Evolutionary conservation across 306 rosid species (phyloP).

Genomic region (Lotus japonicus): DNA sequence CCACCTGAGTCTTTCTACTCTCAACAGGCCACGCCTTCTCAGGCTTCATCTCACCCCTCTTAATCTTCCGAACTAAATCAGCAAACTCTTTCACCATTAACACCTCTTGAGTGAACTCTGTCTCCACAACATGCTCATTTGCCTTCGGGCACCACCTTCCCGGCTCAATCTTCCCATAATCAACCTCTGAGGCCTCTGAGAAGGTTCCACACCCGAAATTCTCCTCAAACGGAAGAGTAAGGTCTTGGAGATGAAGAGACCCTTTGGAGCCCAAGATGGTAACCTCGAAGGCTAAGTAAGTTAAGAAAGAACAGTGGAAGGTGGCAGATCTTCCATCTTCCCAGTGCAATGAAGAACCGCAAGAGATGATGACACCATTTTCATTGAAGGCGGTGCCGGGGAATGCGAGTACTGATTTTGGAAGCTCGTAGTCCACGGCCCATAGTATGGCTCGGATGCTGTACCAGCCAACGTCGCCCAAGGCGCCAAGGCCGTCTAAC

Average conservation of each 20-base stretch:
- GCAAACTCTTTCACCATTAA: constrained; percentile 36
- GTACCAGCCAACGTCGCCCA: constrained; percentile 44
- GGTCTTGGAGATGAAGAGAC: constrained; percentile 20
- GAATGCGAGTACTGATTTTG: constrained; percentile 28
- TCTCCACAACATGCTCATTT: constrained; percentile 23
- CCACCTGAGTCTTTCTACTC: constrained; percentile 27
- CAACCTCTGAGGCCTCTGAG: constrained; percentile 24
- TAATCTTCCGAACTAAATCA: constrained; percentile 14
- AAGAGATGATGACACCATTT: constrained; percentile 30
- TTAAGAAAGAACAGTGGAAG: constrained; percentile 28
- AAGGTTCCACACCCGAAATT: constrained; percentile 14
- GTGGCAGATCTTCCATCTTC: constrained; percentile 29
- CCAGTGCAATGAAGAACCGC: constrained; percentile 39
- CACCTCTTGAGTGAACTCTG: constrained; percentile 26
- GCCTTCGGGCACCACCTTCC: constrained; percentile 34
- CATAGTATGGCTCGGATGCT: constrained; percentile 35
- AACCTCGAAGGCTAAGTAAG: constrained; percentile 13
- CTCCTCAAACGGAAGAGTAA: constrained; percentile 27
- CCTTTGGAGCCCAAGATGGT: constrained; percentile 34
- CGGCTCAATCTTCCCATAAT: constrained; percentile 19
- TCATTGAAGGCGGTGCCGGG: constrained; percentile 23
- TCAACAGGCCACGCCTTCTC: constrained; percentile 12
- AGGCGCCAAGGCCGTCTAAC: constrained; percentile 38
- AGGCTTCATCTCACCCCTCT: constrained; percentile 15
- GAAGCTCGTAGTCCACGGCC: constrained; percentile 29